Percentiles rank a stretch among this genome's conserved stretches.
phyloP scores from a whole-genome alignment of 2,329 filamentous ascomycete genomes.

The Pestalotiopsis sp. region DNA sequence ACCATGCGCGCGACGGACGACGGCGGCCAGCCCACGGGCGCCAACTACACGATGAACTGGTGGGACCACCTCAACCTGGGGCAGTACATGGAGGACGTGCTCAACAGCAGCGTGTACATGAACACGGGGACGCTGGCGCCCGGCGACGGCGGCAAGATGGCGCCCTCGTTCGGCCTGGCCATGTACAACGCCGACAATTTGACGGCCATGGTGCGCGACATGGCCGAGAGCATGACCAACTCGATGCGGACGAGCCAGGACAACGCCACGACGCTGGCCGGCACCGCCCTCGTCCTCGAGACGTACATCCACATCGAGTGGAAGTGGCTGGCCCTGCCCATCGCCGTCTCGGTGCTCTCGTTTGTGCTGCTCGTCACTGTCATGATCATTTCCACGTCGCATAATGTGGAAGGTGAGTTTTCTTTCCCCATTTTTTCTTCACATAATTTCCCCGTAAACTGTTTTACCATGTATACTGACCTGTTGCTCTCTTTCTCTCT shows the following conservation, averaged over 20 bases:
- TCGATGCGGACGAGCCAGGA: slow-evolving; percentile 12
- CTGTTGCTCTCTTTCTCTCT: not conserved
- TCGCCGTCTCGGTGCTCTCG: slow-evolving; percentile 11
- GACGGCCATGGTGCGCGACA: not conserved
- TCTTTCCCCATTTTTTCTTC: not conserved
- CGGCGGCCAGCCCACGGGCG: not conserved
- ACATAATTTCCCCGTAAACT: too few relatives aligned
- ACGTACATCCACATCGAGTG: slow-evolving; percentile 15
- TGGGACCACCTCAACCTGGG: slow-evolving; percentile 9
- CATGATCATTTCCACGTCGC: not conserved
- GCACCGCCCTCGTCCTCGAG: not conserved
- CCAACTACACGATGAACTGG: slow-evolving; percentile 8
- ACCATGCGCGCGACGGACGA: not conserved
- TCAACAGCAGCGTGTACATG: slow-evolving; percentile 4
- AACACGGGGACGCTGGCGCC: not conserved
- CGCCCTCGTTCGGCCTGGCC: slow-evolving; percentile 10
- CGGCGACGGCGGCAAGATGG: slow-evolving; percentile 5
- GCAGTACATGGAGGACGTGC: not conserved
- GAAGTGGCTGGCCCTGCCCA: slow-evolving; percentile 14
- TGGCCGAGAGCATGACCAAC: slow-evolving; percentile 16
- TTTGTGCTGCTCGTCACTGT: slow-evolving; percentile 10
- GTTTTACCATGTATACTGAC: not conserved
- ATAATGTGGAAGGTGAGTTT: slow-evolving; percentile 1
- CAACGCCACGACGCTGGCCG: slow-evolving; percentile 1
- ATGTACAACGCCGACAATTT: slow-evolving; percentile 7